A percentile compares a stretch with the other conserved stretches of the same genome.
Evolutionary conservation across 192 early-diverging fungal species (phyloP).

Genomic region (Obelidium mucronatum): DNA sequence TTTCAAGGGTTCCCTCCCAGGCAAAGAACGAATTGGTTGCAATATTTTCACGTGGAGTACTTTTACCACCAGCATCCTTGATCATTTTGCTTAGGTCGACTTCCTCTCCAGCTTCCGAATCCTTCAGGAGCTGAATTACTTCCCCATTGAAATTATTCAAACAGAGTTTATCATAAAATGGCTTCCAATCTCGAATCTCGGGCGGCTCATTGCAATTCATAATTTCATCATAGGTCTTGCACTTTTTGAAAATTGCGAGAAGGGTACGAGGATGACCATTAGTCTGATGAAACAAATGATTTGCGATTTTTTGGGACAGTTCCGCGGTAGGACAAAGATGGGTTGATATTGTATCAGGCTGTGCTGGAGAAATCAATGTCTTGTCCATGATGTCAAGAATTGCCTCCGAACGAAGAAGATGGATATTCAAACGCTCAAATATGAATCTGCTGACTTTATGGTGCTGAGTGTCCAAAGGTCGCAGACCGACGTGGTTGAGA

Average conservation of each 20-base stretch:
- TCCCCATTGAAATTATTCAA: not conserved
- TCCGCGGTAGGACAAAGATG: not conserved
- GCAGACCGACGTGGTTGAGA: conserved; percentile 7
- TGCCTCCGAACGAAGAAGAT: not conserved
- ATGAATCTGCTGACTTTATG: not conserved
- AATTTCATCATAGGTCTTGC: not conserved
- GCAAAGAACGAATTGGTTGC: not conserved
- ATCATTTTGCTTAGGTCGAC: not conserved
- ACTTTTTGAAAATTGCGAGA: not conserved
- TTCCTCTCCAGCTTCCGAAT: not conserved
- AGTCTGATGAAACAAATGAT: not conserved
- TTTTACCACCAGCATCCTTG: not conserved
- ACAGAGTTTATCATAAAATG: not conserved
- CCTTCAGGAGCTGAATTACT: not conserved
- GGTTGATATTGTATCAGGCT: not conserved
- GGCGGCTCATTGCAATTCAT: not conserved
- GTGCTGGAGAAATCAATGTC: not conserved
- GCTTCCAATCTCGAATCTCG: not conserved
- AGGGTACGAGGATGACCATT: conserved; percentile 4
- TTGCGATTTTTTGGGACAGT: not conserved
- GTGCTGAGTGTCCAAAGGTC: not conserved
- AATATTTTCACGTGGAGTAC: not conserved
- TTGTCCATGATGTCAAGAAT: not conserved
- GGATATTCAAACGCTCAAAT: conserved; percentile 18
- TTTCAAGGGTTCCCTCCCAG: not conserved